Conservation (phyloP, 768 basidiomycete genomes). For the Pleurotus salmoneostramineus region DNA sequence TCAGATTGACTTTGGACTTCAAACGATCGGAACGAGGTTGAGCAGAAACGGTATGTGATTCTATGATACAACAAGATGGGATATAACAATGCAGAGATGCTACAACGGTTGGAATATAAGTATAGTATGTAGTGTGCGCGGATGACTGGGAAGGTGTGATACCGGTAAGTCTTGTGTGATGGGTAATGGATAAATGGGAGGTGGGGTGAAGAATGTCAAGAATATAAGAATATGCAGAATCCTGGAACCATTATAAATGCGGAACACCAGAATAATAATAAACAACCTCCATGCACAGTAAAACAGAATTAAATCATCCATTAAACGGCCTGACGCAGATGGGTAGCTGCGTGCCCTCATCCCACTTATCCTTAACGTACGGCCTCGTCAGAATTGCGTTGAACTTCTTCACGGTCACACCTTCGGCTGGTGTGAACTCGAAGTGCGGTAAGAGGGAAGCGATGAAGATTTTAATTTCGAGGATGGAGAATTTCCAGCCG, state of each 20-base stretch:
- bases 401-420: conserved; percentile 37
- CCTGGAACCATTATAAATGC: background rate
- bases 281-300: background rate
- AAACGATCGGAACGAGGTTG: no score
- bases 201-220: no score
- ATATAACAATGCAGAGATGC: no score
- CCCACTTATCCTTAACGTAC: conserved; percentile 37
- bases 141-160: no score
- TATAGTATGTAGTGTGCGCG: no score
- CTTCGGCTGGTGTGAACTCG: conserved; percentile 38
- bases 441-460: conserved; percentile 40
- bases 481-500: conserved; percentile 42
- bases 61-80: no score
- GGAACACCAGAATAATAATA: background rate
- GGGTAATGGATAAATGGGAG: no score
- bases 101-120: no score
- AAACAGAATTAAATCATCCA: background rate
- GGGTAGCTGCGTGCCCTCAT: conserved; percentile 37
- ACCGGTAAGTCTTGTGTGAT: no score
- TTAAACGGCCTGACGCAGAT: conserved; percentile 23
- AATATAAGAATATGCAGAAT: background rate
- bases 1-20: no score
- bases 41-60: no score
- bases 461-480: conserved; percentile 50
- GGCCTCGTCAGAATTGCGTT: conserved; percentile 49